Conservation (phyloP, 2,329 filamentous ascomycete species). For the Metarhizium brunneum region DNA sequence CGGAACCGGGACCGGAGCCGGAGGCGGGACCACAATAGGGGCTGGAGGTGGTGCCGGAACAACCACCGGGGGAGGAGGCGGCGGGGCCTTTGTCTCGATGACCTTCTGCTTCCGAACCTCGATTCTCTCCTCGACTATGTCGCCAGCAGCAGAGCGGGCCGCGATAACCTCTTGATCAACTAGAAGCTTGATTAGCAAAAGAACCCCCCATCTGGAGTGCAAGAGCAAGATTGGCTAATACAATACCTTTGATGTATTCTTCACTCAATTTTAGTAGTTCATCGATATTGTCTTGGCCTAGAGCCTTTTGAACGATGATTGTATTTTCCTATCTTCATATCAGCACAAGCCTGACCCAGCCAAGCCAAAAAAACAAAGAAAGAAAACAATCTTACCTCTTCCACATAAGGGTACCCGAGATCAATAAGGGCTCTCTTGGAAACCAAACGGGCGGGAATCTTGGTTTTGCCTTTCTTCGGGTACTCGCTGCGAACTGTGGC, state of each 20-base stretch:
- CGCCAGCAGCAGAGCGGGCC: conserved; percentile 36
- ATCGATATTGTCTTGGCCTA: conserved; percentile 87
- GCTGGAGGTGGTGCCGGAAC: conserved; percentile 12
- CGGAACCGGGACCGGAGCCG: conserved; percentile 20
- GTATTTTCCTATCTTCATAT: conserved; percentile 56
- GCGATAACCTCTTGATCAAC: conserved; percentile 35
- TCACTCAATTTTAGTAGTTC: conserved; percentile 78
- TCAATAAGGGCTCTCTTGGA: conserved; percentile 74
- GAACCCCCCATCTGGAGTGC: not conserved
- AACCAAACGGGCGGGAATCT: conserved; percentile 73
- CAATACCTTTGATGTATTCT: conserved; percentile 54
- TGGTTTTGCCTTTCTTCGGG: conserved; percentile 80
- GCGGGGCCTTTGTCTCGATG: conserved; percentile 19
- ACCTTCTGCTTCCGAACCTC: conserved; percentile 21
- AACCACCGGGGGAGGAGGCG: conserved; percentile 9
- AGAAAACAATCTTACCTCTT: conserved; percentile 54
- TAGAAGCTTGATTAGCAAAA: conserved; percentile 11
- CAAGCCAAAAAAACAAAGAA: no score
- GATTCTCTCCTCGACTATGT: conserved; percentile 37
- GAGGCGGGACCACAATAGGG: conserved; percentile 11
- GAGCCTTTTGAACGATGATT: conserved; percentile 71
- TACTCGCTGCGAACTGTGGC: conserved; percentile 52
- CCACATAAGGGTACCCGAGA: conserved; percentile 75
- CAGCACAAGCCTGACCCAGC: conserved; percentile 2
- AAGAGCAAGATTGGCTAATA: not conserved